phyloP scores from a whole-genome alignment of 1,284 basidiomycete species.

The Golubevia pallescens region DNA sequence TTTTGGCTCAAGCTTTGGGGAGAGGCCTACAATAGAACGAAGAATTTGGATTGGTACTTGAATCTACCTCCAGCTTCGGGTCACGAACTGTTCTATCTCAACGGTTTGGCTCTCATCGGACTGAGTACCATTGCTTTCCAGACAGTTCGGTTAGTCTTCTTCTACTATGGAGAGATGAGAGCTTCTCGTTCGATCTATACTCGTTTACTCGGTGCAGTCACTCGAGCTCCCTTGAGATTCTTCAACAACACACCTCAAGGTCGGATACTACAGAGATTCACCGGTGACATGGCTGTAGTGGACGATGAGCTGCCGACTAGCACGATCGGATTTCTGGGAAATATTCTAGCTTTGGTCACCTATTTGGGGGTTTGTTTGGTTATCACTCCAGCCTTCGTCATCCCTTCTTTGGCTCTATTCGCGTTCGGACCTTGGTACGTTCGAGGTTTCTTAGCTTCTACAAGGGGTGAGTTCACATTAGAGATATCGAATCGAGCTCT shows the following conservation, averaged over 20 bases:
- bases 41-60: background rate
- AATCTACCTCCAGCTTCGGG: conserved; percentile 23
- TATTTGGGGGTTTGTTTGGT: conserved; percentile 32
- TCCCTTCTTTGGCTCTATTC: conserved; percentile 21
- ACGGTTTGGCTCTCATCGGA: conserved; percentile 32
- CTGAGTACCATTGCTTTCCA: conserved; percentile 26
- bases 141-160: conserved; percentile 22
- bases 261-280: conserved; percentile 42
- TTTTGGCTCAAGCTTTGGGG: conserved; percentile 52
- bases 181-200: conserved; percentile 35
- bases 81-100: conserved; percentile 31
- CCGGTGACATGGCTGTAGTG: conserved; percentile 35
- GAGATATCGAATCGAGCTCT: background rate
- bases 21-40: conserved; percentile 22
- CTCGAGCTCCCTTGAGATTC: conserved; percentile 33
- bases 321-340: conserved; percentile 27
- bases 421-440: conserved; percentile 28
- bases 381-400: conserved; percentile 32
- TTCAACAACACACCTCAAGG: conserved; percentile 37
- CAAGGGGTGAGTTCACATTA: conserved; percentile 15
- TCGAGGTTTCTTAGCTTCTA: conserved; percentile 30
- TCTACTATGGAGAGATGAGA: conserved; percentile 28
- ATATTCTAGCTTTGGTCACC: conserved; percentile 24
- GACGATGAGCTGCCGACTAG: conserved; percentile 33
- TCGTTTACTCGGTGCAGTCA: conserved; percentile 25